Percentiles rank a stretch among this genome's conserved stretches.
phyloP scores from a whole-genome alignment of 2,329 filamentous ascomycete genomes.

The Chaetomium sp. region DNA sequence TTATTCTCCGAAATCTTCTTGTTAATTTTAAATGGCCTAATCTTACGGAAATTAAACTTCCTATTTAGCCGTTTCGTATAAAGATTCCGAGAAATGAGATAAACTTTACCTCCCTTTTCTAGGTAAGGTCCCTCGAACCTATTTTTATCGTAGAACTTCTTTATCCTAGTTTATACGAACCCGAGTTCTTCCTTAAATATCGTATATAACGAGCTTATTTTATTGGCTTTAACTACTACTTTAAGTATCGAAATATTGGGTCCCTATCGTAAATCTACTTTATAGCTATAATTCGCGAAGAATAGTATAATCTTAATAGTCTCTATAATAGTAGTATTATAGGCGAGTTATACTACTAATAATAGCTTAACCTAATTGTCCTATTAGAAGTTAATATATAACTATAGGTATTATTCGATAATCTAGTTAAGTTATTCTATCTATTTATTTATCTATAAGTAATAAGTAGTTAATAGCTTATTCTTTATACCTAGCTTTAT shows the following conservation, averaged over 20 bases:
- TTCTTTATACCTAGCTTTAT: conserved; percentile 11
- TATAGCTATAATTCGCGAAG: conserved; percentile 2
- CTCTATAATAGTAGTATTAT: conserved; percentile 15
- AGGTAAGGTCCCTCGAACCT: no score
- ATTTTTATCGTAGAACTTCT: no score
- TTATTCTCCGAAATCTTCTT: conserved; percentile 11
- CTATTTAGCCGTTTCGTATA: no score
- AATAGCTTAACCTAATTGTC: conserved; percentile 24
- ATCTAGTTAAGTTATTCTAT: conserved; percentile 10
- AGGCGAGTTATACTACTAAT: conserved; percentile 15
- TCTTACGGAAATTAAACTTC: no score
- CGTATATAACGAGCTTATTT: no score
- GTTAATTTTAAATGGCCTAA: conserved; percentile 8
- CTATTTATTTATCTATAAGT: conserved; percentile 24
- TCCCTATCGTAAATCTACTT: no score
- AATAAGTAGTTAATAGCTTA: conserved; percentile 22
- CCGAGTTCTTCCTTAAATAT: no score
- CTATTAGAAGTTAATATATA: conserved; percentile 21
- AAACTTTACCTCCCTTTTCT: no score
- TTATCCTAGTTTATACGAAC: no score
- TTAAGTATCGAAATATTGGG: no score
- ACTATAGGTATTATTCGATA: conserved; percentile 26
- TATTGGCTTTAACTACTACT: no score
- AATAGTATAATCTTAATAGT: conserved; percentile 28
- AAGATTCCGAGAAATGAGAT: no score